Conservation (phyloP, 345 rosid species). For the Litchi chinensis region DNA sequence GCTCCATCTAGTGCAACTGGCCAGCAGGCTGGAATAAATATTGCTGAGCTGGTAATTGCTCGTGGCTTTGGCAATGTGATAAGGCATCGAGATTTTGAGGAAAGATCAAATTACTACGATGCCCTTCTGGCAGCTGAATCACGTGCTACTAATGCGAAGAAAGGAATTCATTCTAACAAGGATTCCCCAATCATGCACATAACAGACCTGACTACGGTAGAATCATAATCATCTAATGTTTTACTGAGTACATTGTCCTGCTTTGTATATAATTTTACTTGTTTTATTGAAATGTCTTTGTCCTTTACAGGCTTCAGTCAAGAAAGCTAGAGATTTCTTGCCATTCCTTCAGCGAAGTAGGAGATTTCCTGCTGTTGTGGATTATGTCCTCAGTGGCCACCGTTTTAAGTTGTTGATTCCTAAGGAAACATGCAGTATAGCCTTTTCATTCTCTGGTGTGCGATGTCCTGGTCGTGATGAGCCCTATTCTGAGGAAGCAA, state of each 20-base stretch:
- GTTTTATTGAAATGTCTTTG: slow-evolving; percentile 1
- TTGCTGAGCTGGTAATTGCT: slow-evolving; percentile 77
- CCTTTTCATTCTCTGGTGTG: slow-evolving; percentile 97
- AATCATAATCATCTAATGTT: slow-evolving; percentile 9
- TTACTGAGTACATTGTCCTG: neutral
- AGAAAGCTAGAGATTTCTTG: slow-evolving; percentile 91
- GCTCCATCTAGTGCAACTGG: slow-evolving; percentile 39
- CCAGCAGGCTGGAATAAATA: slow-evolving; percentile 67
- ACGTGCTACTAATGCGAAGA: slow-evolving; percentile 75
- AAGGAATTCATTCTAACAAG: slow-evolving; percentile 82
- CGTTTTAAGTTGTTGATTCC: slow-evolving; percentile 93
- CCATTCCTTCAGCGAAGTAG: slow-evolving; percentile 78
- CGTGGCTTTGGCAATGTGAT: slow-evolving; percentile 87
- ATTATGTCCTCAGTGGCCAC: slow-evolving; percentile 97
- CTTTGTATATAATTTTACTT: slow-evolving; percentile 8
- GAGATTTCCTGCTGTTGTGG: slow-evolving; percentile 84
- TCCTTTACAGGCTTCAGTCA: slow-evolving; percentile 61
- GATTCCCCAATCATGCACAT: slow-evolving; percentile 82
- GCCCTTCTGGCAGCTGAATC: slow-evolving; percentile 90
- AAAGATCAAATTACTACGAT: slow-evolving; percentile 92
- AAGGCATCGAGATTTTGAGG: slow-evolving; percentile 93
- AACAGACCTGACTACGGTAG: slow-evolving; percentile 74
- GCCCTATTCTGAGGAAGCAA: slow-evolving; percentile 92
- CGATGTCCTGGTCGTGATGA: slow-evolving; percentile 96
- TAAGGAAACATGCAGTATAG: slow-evolving; percentile 93